phyloP scores from a whole-genome alignment of 2,329 filamentous ascomycete genomes.

The Talaromyces sp. region DNA sequence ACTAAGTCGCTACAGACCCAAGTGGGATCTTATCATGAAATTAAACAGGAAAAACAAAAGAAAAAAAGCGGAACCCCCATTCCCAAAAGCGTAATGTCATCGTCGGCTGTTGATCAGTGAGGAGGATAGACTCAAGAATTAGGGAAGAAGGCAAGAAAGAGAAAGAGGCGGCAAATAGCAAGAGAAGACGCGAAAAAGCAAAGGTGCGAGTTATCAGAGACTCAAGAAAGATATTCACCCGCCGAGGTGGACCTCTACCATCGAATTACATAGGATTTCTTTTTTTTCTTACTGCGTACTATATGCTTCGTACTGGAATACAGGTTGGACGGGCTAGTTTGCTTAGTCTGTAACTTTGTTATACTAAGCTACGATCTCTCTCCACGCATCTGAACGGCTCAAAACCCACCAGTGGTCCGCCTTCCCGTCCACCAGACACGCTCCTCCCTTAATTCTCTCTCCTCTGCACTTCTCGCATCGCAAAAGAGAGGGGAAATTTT shows the following conservation, averaged over 20 bases:
- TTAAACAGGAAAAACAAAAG: constrained; percentile 2
- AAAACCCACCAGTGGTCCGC: constrained; percentile 12
- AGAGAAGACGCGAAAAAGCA: not conserved
- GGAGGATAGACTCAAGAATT: not conserved
- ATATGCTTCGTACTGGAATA: not conserved
- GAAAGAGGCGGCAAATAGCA: not conserved
- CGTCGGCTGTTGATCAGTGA: not conserved
- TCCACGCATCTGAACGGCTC: constrained; percentile 16
- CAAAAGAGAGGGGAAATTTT: not conserved
- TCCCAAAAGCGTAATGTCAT: not conserved
- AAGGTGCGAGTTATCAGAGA: not conserved
- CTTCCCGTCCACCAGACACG: constrained; percentile 12
- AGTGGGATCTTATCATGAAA: constrained; percentile 11
- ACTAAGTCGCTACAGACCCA: not conserved
- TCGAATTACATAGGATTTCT: not conserved
- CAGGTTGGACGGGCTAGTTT: constrained; percentile 3
- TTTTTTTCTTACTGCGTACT: not conserved
- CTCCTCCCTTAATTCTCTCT: not conserved
- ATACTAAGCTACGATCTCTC: constrained; percentile 17
- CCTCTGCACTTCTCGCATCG: not conserved
- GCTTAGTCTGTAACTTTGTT: not conserved
- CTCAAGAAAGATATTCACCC: not conserved
- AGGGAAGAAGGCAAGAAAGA: not conserved
- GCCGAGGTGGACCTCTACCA: not conserved
- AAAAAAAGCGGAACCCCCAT: constrained; percentile 6